Evolutionary conservation across 2,329 filamentous ascomycete genomes (phyloP).

Genomic region (Microdochium trichocladiopsis): DNA sequence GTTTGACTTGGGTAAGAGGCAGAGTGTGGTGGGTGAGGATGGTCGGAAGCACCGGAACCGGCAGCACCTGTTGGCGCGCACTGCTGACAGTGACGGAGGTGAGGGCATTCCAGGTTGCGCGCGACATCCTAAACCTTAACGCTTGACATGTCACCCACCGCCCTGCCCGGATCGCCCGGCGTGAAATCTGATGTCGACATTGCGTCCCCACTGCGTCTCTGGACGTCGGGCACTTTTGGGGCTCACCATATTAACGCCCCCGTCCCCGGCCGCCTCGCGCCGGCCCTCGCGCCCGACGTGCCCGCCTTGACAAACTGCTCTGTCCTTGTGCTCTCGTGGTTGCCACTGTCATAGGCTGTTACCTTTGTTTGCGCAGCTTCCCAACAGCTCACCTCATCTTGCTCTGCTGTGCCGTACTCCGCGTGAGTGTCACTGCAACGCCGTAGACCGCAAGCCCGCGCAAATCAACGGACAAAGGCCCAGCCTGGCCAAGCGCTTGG

Average conservation of each 20-base stretch:
- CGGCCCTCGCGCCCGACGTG: background rate
- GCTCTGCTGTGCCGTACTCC: too few relatives aligned
- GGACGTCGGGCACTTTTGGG: too few relatives aligned
- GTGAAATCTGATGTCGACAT: background rate
- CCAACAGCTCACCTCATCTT: too few relatives aligned
- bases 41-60: background rate
- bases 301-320: too few relatives aligned
- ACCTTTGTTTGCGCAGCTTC: too few relatives aligned
- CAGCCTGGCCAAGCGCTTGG: background rate
- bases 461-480: background rate
- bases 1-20: too few relatives aligned
- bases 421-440: background rate
- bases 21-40: background rate
- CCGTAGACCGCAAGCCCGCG: background rate
- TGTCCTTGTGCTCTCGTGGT: too few relatives aligned
- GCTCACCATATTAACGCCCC: background rate
- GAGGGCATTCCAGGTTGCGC: background rate
- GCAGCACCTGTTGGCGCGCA: background rate
- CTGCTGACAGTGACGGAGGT: background rate
- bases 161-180: background rate
- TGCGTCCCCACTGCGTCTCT: background rate
- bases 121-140: background rate
- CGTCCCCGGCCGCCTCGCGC: background rate
- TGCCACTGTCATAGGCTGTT: too few relatives aligned
- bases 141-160: background rate